Base-by-base conservation (phyloP, 257 asterid species). In the Ajuga chamaepitys region DNA sequence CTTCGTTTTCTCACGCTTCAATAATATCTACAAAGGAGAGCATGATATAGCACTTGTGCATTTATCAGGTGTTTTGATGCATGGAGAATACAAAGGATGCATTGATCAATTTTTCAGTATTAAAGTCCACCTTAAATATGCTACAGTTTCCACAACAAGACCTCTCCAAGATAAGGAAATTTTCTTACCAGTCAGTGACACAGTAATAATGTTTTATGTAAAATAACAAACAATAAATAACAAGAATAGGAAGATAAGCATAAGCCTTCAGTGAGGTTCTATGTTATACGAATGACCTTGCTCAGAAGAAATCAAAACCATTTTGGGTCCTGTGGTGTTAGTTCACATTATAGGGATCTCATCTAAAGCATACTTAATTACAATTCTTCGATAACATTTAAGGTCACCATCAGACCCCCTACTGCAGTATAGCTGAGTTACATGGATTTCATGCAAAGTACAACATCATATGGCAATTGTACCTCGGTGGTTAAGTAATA, bases 1-100 rank as follows among this genome's bases (percentile, higher is more conserved):
- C 86, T 93, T 89, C 4, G 97, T 82, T 79, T 93, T 93, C 28
- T 93, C 99, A 34, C 89, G 83, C 86, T 93, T 93, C 80, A 93
- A 64, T 59, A 84, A 75, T 69, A 93, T 93, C 99, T 93, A 72
- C 74, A 66, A 72, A 64, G 58, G 34, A 40, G 47, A 65, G 66
- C 34, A 59, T 11, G 13, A 58, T 40, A 44, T 12, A 1, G 16
- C 55, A 56, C 18, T 59, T 37, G 52, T 12, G 10, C n/a, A 47
- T 22, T 5, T 41, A 21, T 56, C 7, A 58, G 35, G 30, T 28
- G 40, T 11, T 9, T 53, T 5, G 58, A 21, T 16, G 55, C 28
- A 56, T 24, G 48, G 32, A 38, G 63, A 57, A 46, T 24, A 70
- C 21, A 28, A 51, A 58, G 63, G 12, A 51, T 52, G 22, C 48